Evolutionary conservation across 148 eudicot genomes (phyloP).

Genomic region (Amaranthus cruentus): DNA sequence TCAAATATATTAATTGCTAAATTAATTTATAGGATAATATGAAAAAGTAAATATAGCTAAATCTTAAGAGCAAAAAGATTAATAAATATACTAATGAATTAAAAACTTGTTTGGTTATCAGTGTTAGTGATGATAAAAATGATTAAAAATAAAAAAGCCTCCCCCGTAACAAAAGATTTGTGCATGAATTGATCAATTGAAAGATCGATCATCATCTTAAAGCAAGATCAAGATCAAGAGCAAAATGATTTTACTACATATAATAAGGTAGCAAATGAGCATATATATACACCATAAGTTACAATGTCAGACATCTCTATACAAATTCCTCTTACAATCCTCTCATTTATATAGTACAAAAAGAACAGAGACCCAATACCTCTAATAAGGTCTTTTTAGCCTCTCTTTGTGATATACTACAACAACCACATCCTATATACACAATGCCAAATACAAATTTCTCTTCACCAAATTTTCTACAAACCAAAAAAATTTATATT

Average conservation of each 20-base stretch:
- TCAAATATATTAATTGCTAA: too few relatives aligned
- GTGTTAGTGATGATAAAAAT: too few relatives aligned
- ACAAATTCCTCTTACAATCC: conserved; percentile 31
- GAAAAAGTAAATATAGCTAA: too few relatives aligned
- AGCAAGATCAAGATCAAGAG: neutral
- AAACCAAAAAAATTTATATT: conserved; percentile 11
- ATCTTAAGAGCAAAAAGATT: too few relatives aligned
- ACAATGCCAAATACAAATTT: conserved; percentile 23
- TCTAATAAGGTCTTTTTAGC: neutral
- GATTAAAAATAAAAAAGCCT: too few relatives aligned
- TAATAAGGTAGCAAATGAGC: conserved; percentile 5
- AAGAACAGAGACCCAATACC: conserved; percentile 10
- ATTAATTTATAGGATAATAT: too few relatives aligned
- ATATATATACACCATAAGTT: conserved; percentile 32
- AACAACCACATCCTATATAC: conserved; percentile 33
- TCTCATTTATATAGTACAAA: conserved; percentile 19
- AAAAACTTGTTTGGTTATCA: too few relatives aligned
- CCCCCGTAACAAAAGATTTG: too few relatives aligned
- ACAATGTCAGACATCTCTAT: conserved; percentile 29
- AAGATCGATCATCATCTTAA: too few relatives aligned
- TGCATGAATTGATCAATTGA: too few relatives aligned
- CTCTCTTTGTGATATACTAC: conserved; percentile 10
- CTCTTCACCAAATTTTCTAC: conserved; percentile 20
- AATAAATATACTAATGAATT: too few relatives aligned
- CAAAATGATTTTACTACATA: neutral